These are phyloP conservation scores for Solanum lignicaule DNA, from an alignment of 257 asterid genomes.

Conservation along the genomic window DNA sequence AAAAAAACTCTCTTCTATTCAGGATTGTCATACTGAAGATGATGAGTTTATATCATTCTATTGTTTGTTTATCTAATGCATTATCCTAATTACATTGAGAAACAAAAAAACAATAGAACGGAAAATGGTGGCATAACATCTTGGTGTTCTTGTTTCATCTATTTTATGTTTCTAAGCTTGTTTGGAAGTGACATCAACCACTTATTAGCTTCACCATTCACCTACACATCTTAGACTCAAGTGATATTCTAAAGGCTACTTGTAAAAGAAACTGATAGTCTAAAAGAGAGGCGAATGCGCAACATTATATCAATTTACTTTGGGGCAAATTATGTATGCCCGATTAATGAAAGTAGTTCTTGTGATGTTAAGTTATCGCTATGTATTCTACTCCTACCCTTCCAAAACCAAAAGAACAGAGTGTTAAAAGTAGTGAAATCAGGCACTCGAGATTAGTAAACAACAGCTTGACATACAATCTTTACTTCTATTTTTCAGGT, in stretches of 20 bases:
- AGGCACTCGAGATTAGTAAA: neutral
- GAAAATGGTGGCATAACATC: neutral
- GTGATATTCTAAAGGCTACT: neutral
- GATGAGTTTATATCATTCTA: neutral
- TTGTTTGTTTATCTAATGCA: neutral
- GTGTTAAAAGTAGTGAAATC: neutral
- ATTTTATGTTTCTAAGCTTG: neutral
- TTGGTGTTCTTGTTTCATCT: neutral
- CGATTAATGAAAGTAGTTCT: neutral
- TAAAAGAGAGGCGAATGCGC: neutral
- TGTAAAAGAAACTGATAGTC: neutral
- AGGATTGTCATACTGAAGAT: neutral
- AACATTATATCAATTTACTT: neutral
- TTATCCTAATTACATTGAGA: neutral
- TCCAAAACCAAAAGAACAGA: neutral
- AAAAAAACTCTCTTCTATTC: neutral
- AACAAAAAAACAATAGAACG: neutral
- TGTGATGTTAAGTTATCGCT: neutral
- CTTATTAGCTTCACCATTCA: neutral
- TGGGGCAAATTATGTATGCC: neutral
- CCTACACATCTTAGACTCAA: neutral
- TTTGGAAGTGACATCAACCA: neutral
- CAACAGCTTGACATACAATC: neutral
- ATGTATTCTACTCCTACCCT: neutral
- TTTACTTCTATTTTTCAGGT: conserved; percentile 23